Conservation (phyloP, 2,329 filamentous ascomycete genomes). For the Clarireedia hainanense region DNA sequence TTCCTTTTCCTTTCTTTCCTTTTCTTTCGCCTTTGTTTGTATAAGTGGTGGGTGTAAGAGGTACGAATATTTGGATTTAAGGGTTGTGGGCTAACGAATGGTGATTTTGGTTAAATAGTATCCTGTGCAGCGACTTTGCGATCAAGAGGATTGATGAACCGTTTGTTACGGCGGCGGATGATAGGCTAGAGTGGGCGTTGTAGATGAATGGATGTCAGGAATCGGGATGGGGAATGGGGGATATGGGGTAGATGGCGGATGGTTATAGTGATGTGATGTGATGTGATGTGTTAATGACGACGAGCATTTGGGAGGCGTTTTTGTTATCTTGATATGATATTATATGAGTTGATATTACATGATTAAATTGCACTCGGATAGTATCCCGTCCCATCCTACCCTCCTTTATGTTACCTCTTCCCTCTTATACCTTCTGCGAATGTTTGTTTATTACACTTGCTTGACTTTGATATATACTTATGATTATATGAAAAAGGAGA, state of each 20-base stretch:
- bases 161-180: conserved; percentile 68
- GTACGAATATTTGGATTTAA: background rate
- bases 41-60: background rate
- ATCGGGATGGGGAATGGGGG: background rate
- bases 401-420: no score
- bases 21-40: background rate
- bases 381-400: no score
- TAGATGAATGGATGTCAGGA: conserved; percentile 2
- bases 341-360: no score
- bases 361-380: no score
- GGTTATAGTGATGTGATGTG: background rate
- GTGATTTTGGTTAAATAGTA: conserved; percentile 44
- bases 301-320: no score
- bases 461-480: no score
- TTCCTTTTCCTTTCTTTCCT: background rate
- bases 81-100: no score
- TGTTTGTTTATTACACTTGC: no score
- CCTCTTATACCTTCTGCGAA: no score
- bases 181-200: conserved; percentile 69
- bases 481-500: no score
- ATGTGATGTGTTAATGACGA: background rate
- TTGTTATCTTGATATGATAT: no score
- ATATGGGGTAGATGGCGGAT: background rate
- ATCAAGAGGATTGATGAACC: conserved; percentile 93
- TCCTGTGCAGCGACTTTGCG: conserved; percentile 88